Conservation (phyloP, 179 eudicot species). For the Pouteria campechiana region DNA sequence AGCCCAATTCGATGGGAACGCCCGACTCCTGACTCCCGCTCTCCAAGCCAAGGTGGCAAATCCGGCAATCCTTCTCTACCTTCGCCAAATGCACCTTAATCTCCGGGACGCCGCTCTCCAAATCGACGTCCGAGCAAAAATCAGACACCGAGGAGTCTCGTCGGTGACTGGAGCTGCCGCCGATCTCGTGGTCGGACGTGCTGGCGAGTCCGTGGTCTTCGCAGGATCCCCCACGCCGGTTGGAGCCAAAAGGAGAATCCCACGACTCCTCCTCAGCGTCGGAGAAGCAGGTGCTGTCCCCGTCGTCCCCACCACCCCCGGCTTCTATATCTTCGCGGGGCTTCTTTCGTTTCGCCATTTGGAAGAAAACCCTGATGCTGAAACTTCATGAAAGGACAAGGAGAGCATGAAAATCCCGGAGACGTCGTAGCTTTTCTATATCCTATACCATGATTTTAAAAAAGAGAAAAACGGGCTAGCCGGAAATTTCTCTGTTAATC, state of each 20-base stretch:
- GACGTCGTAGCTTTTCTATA: no score
- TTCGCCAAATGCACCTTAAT: constrained; percentile 19
- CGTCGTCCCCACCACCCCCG: constrained; percentile 9
- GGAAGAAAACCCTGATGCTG: background rate
- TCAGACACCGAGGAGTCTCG: constrained; percentile 24
- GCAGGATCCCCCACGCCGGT: constrained; percentile 17
- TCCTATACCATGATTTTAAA: no score
- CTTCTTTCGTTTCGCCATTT: constrained; percentile 8
- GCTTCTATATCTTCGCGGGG: constrained; percentile 18
- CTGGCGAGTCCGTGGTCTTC: constrained; percentile 10
- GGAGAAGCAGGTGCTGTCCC: constrained; percentile 11
- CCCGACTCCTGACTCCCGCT: constrained; percentile 42
- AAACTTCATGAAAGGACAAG: constrained; percentile 4
- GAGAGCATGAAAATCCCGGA: constrained; percentile 1
- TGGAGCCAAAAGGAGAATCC: background rate
- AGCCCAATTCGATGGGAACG: constrained; percentile 53
- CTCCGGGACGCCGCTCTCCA: constrained; percentile 24
- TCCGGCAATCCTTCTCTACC: constrained; percentile 57
- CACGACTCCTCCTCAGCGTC: constrained; percentile 1
- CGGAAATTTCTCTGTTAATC: no score
- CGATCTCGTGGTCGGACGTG: constrained; percentile 7
- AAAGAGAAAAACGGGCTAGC: no score
- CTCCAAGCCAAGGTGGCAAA: constrained; percentile 68
- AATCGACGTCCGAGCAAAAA: constrained; percentile 38
- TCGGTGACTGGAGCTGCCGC: constrained; percentile 14